Percentiles rank a stretch among this genome's conserved stretches.
Evolutionary conservation across 176 grass and related monocot species (phyloP).

Genomic region (Luzula sylvatica): DNA sequence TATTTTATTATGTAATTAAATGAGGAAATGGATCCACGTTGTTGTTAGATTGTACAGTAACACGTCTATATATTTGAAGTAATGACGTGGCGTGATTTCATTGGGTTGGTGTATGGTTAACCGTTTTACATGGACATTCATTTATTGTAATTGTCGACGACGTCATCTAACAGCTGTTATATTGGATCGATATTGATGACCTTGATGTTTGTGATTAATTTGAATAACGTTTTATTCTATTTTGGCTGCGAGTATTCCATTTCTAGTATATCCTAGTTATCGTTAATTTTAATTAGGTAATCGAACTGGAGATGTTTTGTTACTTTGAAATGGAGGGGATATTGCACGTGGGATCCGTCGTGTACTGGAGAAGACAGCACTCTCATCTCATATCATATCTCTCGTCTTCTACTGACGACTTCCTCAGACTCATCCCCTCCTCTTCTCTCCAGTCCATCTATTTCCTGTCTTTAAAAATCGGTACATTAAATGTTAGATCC

Average conservation of each 20-base stretch:
- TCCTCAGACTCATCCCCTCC: neutral
- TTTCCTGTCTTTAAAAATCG: too few relatives aligned
- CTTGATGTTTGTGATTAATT: too few relatives aligned
- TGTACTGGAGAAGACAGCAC: slow-evolving; percentile 16
- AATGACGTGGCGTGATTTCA: too few relatives aligned
- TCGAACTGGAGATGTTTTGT: neutral
- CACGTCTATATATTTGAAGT: too few relatives aligned
- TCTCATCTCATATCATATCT: neutral
- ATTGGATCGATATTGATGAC: too few relatives aligned
- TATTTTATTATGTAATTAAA: slow-evolving; percentile 10
- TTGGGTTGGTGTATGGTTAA: too few relatives aligned
- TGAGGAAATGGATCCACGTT: slow-evolving; percentile 13
- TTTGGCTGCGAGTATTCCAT: neutral
- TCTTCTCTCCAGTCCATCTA: slow-evolving; percentile 6
- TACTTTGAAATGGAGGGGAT: neutral
- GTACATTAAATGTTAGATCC: too few relatives aligned
- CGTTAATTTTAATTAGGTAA: too few relatives aligned
- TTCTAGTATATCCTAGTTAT: neutral
- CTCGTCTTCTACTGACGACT: slow-evolving; percentile 1
- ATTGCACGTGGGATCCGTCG: slow-evolving; percentile 7
- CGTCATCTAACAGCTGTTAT: too few relatives aligned
- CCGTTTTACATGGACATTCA: too few relatives aligned
- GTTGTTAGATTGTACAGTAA: slow-evolving; percentile 12
- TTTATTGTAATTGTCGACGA: too few relatives aligned
- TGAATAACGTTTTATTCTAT: too few relatives aligned